Evolutionary conservation across 768 basidiomycete species (phyloP).

Genomic region (Kwoniella mangroviensis): DNA sequence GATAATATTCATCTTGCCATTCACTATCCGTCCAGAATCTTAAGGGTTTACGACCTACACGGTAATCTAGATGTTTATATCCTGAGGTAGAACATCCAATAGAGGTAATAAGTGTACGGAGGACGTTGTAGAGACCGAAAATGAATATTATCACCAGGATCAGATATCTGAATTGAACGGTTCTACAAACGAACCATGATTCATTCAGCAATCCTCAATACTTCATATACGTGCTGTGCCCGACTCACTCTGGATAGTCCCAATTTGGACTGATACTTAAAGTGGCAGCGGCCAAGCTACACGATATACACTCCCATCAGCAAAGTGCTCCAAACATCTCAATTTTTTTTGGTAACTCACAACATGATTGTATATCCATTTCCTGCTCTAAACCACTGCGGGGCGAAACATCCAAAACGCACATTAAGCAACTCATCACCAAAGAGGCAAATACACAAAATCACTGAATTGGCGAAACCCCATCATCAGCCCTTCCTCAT

Average conservation of each 20-base stretch:
- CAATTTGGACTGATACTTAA: conserved; percentile 35
- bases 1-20: conserved; percentile 24
- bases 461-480: conserved; percentile 16
- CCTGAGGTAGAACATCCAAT: conserved; percentile 20
- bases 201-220: background rate
- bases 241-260: conserved; percentile 30
- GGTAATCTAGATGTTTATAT: conserved; percentile 16
- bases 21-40: conserved; percentile 37
- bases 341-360: conserved; percentile 20
- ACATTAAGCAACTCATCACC: conserved; percentile 44
- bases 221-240: too few relatives aligned
- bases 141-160: conserved; percentile 35
- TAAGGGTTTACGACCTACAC: conserved; percentile 35
- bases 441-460: conserved; percentile 40
- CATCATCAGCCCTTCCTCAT: conserved; percentile 5
- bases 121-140: conserved; percentile 42
- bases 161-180: conserved; percentile 33
- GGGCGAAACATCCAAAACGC: conserved; percentile 44
- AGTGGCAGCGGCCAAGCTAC: conserved; percentile 31
- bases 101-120: conserved; percentile 24
- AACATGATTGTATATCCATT: conserved; percentile 49
- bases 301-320: background rate
- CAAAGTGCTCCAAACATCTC: too few relatives aligned
- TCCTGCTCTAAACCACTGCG: conserved; percentile 45
- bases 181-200: conserved; percentile 9